Evolutionary conservation across 441 rosid species (phyloP).

Genomic region (Codiaeum variegatum): DNA sequence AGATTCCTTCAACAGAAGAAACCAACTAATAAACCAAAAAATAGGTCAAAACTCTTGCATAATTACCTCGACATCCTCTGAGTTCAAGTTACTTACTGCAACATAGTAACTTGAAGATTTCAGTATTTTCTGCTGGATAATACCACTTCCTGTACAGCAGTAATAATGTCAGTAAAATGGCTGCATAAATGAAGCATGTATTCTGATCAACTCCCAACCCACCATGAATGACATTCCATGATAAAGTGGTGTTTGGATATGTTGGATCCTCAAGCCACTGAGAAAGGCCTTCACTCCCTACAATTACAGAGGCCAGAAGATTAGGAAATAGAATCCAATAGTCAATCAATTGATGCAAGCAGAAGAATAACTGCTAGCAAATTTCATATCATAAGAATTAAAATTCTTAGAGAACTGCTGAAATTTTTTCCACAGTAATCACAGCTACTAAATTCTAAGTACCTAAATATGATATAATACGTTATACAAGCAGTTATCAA

Average conservation of each 20-base stretch:
- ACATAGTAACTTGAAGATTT: conserved; percentile 72
- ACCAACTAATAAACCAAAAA: conserved; percentile 13
- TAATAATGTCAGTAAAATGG: conserved; percentile 19
- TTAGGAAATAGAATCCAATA: conserved; percentile 18
- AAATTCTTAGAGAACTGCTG: background rate
- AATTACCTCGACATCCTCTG: conserved; percentile 71
- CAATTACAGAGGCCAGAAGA: conserved; percentile 28
- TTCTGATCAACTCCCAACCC: conserved; percentile 21
- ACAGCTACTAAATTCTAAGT: background rate
- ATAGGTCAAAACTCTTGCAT: conserved; percentile 7
- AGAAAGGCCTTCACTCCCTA: conserved; percentile 80
- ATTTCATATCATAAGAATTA: background rate
- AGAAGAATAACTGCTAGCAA: background rate
- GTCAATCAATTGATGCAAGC: background rate
- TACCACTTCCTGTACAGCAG: conserved; percentile 58
- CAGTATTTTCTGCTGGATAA: conserved; percentile 52
- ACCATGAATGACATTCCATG: conserved; percentile 85
- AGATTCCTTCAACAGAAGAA: conserved; percentile 4
- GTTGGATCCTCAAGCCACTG: conserved; percentile 85
- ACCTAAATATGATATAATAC: background rate
- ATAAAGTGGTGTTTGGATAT: conserved; percentile 77
- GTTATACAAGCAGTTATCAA: background rate
- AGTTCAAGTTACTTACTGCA: conserved; percentile 77
- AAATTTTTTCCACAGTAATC: no score
- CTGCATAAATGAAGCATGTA: conserved; percentile 12